Conservation (phyloP, 345 rosid species). For the Eucalyptus cloeziana region DNA sequence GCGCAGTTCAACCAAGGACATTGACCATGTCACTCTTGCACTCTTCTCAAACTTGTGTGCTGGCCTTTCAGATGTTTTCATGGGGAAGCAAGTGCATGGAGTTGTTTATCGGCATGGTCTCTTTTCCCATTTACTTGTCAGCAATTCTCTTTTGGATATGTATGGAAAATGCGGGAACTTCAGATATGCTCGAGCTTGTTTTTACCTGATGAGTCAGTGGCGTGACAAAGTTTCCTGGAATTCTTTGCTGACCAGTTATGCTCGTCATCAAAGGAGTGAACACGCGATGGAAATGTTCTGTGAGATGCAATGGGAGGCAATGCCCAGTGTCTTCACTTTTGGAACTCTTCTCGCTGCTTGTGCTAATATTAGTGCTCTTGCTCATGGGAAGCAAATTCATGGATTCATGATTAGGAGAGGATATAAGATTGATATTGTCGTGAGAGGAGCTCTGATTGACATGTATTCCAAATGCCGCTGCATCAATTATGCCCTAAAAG, state of each 20-base stretch:
- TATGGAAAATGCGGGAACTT: constrained; percentile 51
- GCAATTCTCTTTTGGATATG: constrained; percentile 73
- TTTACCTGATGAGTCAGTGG: constrained; percentile 49
- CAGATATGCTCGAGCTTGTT: constrained; percentile 38
- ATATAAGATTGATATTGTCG: constrained; percentile 43
- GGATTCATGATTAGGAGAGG: constrained; percentile 58
- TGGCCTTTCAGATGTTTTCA: constrained; percentile 57
- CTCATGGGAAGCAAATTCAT: constrained; percentile 60
- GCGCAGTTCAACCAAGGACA: constrained; percentile 25
- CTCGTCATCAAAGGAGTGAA: constrained; percentile 46
- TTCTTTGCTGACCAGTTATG: constrained; percentile 55
- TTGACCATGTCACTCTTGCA: constrained; percentile 55
- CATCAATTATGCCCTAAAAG: constrained; percentile 31
- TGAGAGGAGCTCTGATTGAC: constrained; percentile 57
- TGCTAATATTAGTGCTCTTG: constrained; percentile 49
- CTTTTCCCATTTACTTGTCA: constrained; percentile 31
- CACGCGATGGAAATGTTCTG: constrained; percentile 45
- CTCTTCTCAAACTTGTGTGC: constrained; percentile 53
- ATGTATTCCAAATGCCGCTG: constrained; percentile 61
- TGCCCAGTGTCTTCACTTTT: constrained; percentile 48
- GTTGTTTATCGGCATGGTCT: constrained; percentile 48
- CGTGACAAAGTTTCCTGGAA: constrained; percentile 81
- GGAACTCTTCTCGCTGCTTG: constrained; percentile 67
- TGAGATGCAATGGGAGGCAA: constrained; percentile 58
- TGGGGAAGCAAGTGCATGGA: constrained; percentile 77